Base-by-base conservation (phyloP, 495 filamentous ascomycete genomes). In the Trichoderma gamsii region DNA sequence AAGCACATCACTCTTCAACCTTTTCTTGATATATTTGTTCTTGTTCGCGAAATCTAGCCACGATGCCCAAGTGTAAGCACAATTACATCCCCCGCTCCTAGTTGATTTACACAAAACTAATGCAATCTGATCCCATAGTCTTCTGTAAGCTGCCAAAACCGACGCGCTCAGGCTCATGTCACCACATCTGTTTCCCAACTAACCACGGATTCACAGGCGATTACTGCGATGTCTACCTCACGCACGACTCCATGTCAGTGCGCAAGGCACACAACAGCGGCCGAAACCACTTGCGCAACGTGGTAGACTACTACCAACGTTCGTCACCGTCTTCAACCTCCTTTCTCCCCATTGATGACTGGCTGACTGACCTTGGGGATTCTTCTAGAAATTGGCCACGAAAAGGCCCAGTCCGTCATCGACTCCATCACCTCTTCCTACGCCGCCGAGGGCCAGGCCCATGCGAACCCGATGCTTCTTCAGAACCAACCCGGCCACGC, bases 201-300 rank as follows among this genome's bases (percentile, higher is more conserved):
- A 65, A 65, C 23, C 9, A 13, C 11, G n/a, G 1, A 0, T 16
- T 13, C 23, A 44, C 1, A 66, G 65, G 65, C 84, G 95, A 99
- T 78, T 99, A 98, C 83, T 99, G 95, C 86, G 95, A 99, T 89
- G 96, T 99, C 78, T 99, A 99, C 85, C 90, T 99, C 72, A 99
- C 96, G 68, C 95, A 99, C 84, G 96, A 99, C 87, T 96, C 92
- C 16, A 99, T 98, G 93, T 96, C 92, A 81, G 95, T 99, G 75
- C 92, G 95, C 74, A 97, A 97, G 81, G 95, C 95, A 18, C 95
- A 99, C 80, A 99, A 99, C 83, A 90, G 86, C 73, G 95, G 95
- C 69, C 87, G 94, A 63, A 99, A 99, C 80, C 95, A 99, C 75
- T 83, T 98, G 64, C 90, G 96, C 70, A 99, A 99, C 77, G 95